These are phyloP conservation scores for Conringia planisiliqua DNA, from an alignment of 345 rosid species.

Conservation along the genomic window DNA sequence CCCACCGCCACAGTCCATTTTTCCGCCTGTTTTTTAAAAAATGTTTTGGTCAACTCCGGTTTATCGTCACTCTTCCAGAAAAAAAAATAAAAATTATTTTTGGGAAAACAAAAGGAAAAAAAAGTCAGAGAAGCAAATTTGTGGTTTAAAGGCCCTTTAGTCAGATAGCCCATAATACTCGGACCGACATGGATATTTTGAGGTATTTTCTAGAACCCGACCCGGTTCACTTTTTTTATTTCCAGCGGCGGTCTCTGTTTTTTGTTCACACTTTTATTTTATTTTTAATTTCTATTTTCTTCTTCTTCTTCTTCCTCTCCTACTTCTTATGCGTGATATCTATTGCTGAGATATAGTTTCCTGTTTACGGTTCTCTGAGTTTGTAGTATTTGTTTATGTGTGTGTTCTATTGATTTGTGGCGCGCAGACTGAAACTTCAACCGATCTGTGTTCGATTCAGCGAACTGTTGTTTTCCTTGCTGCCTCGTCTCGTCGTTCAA, in stretches of 20 bases:
- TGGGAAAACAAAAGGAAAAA: background rate
- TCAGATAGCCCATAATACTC: background rate
- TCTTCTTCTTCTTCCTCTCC: too few relatives aligned
- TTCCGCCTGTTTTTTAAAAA: background rate
- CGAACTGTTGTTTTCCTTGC: background rate
- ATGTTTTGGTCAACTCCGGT: background rate
- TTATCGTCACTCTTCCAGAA: background rate
- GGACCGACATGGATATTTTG: background rate
- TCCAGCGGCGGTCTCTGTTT: background rate
- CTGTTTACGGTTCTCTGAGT: background rate
- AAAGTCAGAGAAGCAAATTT: background rate
- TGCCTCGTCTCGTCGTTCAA: background rate
- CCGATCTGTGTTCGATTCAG: background rate
- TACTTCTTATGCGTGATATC: background rate
- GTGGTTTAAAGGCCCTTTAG: background rate
- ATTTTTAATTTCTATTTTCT: background rate
- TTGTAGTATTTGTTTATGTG: background rate
- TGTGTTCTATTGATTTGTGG: background rate
- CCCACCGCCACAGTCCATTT: conserved; percentile 28
- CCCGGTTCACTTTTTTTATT: background rate
- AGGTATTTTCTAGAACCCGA: background rate
- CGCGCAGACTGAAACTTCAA: background rate
- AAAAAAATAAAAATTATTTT: background rate
- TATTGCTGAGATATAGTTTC: background rate
- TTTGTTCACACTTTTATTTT: background rate